phyloP scores from a whole-genome alignment of 805 yeast genomes.

The Myxozyma melibiosi region DNA sequence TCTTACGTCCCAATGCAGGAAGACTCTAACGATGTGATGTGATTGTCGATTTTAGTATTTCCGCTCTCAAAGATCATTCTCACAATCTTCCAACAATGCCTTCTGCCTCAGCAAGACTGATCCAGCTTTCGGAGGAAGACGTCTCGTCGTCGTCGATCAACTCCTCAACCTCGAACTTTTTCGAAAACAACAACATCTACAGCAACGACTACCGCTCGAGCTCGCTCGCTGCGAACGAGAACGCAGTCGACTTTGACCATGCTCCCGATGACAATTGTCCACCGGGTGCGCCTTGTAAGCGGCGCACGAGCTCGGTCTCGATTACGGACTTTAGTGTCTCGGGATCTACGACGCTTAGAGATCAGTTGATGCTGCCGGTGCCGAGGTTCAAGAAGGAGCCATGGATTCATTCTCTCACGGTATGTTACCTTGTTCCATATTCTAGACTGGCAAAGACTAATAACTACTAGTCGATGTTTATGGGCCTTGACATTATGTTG shows the following conservation, averaged over 20 bases:
- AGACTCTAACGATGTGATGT: too few species aligned
- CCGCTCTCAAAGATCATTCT: too few species aligned
- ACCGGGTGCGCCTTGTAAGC: background rate
- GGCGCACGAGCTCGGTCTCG: conserved; percentile 11
- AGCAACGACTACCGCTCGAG: conserved; percentile 1
- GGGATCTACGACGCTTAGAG: conserved; percentile 12
- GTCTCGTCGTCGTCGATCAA: conserved; percentile 6
- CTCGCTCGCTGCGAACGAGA: background rate
- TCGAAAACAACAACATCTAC: conserved; percentile 6
- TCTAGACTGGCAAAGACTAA: background rate
- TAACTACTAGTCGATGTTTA: conserved; percentile 24
- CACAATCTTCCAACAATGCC: too few species aligned
- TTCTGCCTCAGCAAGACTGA: background rate
- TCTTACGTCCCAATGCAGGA: too few species aligned
- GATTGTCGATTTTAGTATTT: too few species aligned
- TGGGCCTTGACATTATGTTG: conserved; percentile 26
- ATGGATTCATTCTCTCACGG: conserved; percentile 25
- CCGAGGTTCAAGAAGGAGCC: conserved; percentile 22
- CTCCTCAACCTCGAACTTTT: conserved; percentile 8
- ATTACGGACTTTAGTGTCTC: conserved; percentile 14
- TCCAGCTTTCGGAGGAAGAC: background rate
- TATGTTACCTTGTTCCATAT: background rate
- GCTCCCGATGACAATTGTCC: background rate
- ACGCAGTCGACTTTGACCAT: background rate
- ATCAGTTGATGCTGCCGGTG: conserved; percentile 11